Evolutionary conservation across 306 rosid species (phyloP).

Genomic region (Prunus salicina): DNA sequence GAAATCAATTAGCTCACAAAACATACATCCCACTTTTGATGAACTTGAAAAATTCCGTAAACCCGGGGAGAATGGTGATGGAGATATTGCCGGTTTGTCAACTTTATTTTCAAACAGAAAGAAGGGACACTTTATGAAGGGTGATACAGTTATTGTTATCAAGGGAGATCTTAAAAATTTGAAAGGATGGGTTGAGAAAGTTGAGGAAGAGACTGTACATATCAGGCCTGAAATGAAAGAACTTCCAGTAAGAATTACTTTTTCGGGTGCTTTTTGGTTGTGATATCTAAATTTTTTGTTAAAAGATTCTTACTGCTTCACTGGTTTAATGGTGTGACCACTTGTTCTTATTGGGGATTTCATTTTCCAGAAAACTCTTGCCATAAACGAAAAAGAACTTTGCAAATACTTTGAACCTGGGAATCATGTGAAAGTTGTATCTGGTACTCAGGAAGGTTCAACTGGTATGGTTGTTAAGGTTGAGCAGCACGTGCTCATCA

Average conservation of each 20-base stretch:
- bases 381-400: conserved; percentile 82
- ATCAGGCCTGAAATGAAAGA: conserved; percentile 88
- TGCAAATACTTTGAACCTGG: conserved; percentile 97
- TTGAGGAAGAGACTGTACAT: conserved; percentile 85
- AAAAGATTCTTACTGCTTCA: not conserved
- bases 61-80: conserved; percentile 91
- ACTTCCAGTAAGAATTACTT: conserved; percentile 66
- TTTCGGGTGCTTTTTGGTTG: conserved; percentile 8
- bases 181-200: conserved; percentile 98
- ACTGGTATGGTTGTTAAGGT: conserved; percentile 99
- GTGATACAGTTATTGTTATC: conserved; percentile 85
- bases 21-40: conserved; percentile 86
- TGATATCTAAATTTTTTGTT: not conserved
- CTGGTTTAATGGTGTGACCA: conserved; percentile 2
- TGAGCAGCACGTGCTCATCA: conserved; percentile 88
- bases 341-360: conserved; percentile 14
- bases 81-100: conserved; percentile 79
- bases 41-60: conserved; percentile 91
- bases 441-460: conserved; percentile 95
- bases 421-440: conserved; percentile 92
- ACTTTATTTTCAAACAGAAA: conserved; percentile 87
- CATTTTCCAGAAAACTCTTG: conserved; percentile 64
- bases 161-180: conserved; percentile 91
- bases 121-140: conserved; percentile 98
- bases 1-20: conserved; percentile 77